These are phyloP conservation scores for Oryza rufipogon DNA, from an alignment of 176 grass and related monocot species.

Conservation along the genomic window DNA sequence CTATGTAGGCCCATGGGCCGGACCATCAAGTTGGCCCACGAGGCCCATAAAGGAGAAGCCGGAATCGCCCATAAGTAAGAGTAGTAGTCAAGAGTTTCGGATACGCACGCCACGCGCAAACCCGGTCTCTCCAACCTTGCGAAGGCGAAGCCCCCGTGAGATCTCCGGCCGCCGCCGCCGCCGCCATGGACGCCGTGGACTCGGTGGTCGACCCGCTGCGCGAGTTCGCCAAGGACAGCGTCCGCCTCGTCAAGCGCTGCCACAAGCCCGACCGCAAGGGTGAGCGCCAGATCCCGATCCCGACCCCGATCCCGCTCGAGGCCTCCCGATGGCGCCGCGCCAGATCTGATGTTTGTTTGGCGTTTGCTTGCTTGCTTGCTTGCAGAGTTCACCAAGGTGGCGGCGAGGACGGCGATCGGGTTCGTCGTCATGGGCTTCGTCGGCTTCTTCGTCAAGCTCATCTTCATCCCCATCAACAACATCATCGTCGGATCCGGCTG, in stretches of 20 bases:
- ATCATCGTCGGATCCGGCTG: conserved; percentile 90
- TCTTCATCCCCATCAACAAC: conserved; percentile 98
- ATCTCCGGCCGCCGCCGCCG: conserved; percentile 22
- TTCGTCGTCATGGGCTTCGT: conserved; percentile 97
- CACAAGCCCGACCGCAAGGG: conserved; percentile 99
- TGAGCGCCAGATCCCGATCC: conserved; percentile 28
- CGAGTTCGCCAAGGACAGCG: conserved; percentile 96
- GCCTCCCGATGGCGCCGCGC: not conserved
- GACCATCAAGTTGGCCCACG: too few species aligned
- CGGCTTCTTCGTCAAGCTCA: conserved; percentile 94
- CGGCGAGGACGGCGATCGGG: conserved; percentile 74
- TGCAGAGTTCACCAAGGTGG: conserved; percentile 91
- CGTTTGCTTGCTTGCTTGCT: not conserved
- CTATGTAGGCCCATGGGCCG: too few species aligned
- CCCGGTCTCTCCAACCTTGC: not conserved
- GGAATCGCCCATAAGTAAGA: not conserved
- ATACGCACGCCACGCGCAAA: conserved; percentile 29
- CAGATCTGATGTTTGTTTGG: conserved; percentile 23
- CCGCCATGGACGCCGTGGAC: conserved; percentile 90
- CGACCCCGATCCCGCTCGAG: conserved; percentile 16
- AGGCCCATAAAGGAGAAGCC: too few species aligned
- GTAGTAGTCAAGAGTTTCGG: not conserved
- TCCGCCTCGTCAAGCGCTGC: conserved; percentile 98
- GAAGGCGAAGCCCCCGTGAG: conserved; percentile 17
- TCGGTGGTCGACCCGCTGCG: conserved; percentile 90